phyloP scores from a whole-genome alignment of 805 yeast genomes.

The Zygosaccharomyces lentus region DNA sequence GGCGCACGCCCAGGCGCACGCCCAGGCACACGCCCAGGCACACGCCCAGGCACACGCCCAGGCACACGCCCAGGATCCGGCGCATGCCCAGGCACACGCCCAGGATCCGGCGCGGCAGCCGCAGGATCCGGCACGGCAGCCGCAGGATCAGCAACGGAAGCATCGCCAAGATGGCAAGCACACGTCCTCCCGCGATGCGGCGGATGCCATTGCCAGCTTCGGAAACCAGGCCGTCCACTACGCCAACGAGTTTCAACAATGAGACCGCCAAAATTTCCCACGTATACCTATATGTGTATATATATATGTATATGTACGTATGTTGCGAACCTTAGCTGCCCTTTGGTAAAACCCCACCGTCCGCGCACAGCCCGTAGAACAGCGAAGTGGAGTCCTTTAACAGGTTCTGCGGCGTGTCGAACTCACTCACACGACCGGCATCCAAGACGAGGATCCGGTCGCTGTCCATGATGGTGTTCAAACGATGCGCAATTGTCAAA shows the following conservation, averaged over 20 bases:
- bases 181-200: conserved; percentile 12
- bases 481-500: conserved; percentile 79
- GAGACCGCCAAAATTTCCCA: too few relatives aligned
- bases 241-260: conserved; percentile 33
- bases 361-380: conserved; percentile 76
- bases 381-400: conserved; percentile 61
- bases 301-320: not conserved
- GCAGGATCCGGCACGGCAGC: not conserved
- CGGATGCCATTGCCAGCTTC: conserved; percentile 27
- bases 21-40: conserved; percentile 22
- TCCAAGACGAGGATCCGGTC: conserved; percentile 74
- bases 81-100: conserved; percentile 5
- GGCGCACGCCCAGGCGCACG: conserved; percentile 8
- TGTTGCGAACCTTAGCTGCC: not conserved
- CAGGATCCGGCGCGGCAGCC: conserved; percentile 1
- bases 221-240: conserved; percentile 35
- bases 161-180: conserved; percentile 1
- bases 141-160: conserved; percentile 1
- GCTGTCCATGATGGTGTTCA: conserved; percentile 77
- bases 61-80: conserved; percentile 29
- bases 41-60: conserved; percentile 2
- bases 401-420: conserved; percentile 65
- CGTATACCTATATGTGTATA: conserved; percentile 3
- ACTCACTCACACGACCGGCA: conserved; percentile 69
- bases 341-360: conserved; percentile 56